phyloP scores from a whole-genome alignment of 257 asterid species.

The Solanum raphanifolium region DNA sequence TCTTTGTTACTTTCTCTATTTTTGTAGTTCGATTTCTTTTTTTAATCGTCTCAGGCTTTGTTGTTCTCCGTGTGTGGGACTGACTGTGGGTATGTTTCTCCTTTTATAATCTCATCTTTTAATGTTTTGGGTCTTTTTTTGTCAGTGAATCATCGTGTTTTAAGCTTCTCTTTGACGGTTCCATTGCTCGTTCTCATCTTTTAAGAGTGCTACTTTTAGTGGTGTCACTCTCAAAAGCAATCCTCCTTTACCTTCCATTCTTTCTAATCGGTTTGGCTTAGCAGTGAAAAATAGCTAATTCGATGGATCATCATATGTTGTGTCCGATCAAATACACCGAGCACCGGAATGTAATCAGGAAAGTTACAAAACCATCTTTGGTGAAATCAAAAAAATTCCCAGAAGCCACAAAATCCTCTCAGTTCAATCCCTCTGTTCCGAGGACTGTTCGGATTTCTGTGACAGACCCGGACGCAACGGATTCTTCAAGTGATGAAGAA shows the following conservation, averaged over 20 bases:
- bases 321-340: slow-evolving; percentile 62
- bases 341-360: slow-evolving; percentile 35
- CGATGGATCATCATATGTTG: slow-evolving; percentile 39
- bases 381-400: slow-evolving; percentile 9
- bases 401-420: neutral
- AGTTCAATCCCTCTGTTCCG: slow-evolving; percentile 4
- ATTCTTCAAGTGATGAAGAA: slow-evolving; percentile 70
- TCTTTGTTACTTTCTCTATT: neutral
- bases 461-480: slow-evolving; percentile 75
- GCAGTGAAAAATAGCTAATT: neutral
- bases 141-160: slow-evolving; percentile 31
- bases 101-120: slow-evolving; percentile 28
- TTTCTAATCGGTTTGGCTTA: neutral
- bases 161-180: slow-evolving; percentile 24
- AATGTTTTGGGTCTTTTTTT: slow-evolving; percentile 16
- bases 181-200: neutral
- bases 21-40: neutral
- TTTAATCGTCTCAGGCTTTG: neutral
- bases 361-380: slow-evolving; percentile 21
- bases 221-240: slow-evolving; percentile 3
- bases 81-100: neutral
- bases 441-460: slow-evolving; percentile 43
- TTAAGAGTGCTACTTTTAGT: neutral
- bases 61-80: neutral
- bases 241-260: slow-evolving; percentile 1